phyloP scores from a whole-genome alignment of 805 yeast genomes.

The Lipomyces orientalis region DNA sequence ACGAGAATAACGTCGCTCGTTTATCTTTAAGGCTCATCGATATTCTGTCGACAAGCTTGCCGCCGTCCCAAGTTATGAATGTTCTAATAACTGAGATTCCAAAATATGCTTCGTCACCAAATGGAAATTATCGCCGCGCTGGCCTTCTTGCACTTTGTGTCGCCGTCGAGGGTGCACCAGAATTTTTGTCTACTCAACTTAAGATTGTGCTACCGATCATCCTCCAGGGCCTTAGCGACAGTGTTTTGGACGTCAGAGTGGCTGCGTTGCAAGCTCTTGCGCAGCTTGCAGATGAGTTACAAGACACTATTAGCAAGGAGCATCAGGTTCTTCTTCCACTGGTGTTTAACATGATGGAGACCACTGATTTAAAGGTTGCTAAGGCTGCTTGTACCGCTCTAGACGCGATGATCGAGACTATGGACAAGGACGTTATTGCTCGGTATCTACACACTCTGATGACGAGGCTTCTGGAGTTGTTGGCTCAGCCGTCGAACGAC shows the following conservation, averaged over 20 bases:
- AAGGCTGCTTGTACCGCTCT: slow-evolving; percentile 89
- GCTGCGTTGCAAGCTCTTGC: slow-evolving; percentile 85
- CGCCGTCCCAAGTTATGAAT: slow-evolving; percentile 88
- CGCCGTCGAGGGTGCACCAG: slow-evolving; percentile 93
- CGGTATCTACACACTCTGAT: slow-evolving; percentile 85
- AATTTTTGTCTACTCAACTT: slow-evolving; percentile 77
- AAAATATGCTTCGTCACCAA: slow-evolving; percentile 54
- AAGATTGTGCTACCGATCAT: slow-evolving; percentile 74
- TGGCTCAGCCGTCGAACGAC: slow-evolving; percentile 68
- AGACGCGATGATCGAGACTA: slow-evolving; percentile 89
- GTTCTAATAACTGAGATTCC: slow-evolving; percentile 66
- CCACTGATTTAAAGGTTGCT: slow-evolving; percentile 81
- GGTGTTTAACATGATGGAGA: slow-evolving; percentile 81
- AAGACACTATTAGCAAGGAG: slow-evolving; percentile 80
- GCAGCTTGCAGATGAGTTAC: slow-evolving; percentile 80
- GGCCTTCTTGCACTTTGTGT: slow-evolving; percentile 81
- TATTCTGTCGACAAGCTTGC: slow-evolving; percentile 78
- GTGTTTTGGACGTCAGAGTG: slow-evolving; percentile 74
- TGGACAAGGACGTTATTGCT: slow-evolving; percentile 83
- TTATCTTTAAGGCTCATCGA: slow-evolving; percentile 82
- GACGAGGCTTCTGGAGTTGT: slow-evolving; percentile 85
- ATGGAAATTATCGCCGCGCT: slow-evolving; percentile 83
- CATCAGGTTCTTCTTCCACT: slow-evolving; percentile 85
- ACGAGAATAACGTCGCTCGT: slow-evolving; percentile 79
- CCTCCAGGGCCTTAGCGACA: slow-evolving; percentile 76